Evolutionary conservation across 108 stramenopile species (phyloP), one percentile per base, ranked within the genome.

Genomic region (Nitzschia palea): DNA sequence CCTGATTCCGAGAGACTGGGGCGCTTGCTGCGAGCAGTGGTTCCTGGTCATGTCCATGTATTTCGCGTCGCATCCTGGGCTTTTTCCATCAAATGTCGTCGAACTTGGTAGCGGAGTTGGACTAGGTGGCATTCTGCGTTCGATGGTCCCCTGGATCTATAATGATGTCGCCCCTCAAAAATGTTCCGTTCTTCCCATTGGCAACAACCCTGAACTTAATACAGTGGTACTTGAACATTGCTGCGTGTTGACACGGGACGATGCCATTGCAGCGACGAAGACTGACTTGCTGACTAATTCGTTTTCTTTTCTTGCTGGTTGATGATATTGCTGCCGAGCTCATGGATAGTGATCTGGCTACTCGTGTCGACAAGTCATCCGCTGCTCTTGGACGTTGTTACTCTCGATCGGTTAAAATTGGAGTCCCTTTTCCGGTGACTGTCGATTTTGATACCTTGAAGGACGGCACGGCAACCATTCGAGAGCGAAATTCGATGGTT

Each of bases 391-490:
- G 97, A 65, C 83, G 95, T 44, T 83, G 96, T 50, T 98, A 97
- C 76, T 84, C 96, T 23, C 95, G 99, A 55, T 73, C 91, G n/a
- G 99, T 99, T 74, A 98, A 99, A 84, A 61, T 99, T 33, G 99
- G 99, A 67, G 88, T 97, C 31, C 98, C 98, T 5, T 99, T 98
- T 78, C 98, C 94, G 35, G 91, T 99, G 29, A 99, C 99, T 0
- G 96, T 99, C 31, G 99, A 99, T 80, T 97, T 97, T 67, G 86
- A 98, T 58, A 93, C 96, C 22, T 66, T 96, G 43, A 66, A 54
- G 8, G 95, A 95, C 73, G 81, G 85, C 42, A 85, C 93, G 28
- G 98, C 98, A 2, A 99, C 99, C 26, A 80, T 99, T 35, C 90
- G 99, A 35, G 99, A 99, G 71, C 88, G 99, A 42, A 98, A 99